These are phyloP conservation scores for Yamadazyma pseudoaaseri DNA, from an alignment of 1,139 yeast genomes.

Conservation along the genomic window DNA sequence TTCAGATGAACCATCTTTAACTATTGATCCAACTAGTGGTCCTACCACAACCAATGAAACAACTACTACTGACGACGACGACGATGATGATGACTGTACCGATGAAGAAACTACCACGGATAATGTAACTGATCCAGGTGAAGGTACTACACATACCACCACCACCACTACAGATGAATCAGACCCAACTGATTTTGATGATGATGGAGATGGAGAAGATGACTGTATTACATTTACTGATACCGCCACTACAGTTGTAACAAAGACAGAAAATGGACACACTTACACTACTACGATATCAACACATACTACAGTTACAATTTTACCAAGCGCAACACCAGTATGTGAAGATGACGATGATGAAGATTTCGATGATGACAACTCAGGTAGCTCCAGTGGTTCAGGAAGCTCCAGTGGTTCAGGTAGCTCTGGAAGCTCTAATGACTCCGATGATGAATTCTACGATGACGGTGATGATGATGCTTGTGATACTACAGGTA, in stretches of 20 bases:
- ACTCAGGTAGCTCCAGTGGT: not conserved
- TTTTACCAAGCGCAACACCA: slow-evolving; percentile 7
- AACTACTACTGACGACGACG: slow-evolving; percentile 1
- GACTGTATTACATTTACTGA: slow-evolving; percentile 15
- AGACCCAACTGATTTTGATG: slow-evolving; percentile 11
- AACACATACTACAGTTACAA: slow-evolving; percentile 10
- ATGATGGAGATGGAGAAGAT: slow-evolving; percentile 13
- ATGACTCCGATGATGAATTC: slow-evolving; percentile 5
- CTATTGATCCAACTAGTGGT: slow-evolving; percentile 3
- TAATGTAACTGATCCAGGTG: slow-evolving; percentile 2
- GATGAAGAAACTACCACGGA: slow-evolving; percentile 8
- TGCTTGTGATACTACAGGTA: slow-evolving; percentile 8
- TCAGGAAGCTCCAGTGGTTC: not conserved
- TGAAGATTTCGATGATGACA: slow-evolving; percentile 8
- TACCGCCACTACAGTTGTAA: slow-evolving; percentile 8
- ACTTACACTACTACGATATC: slow-evolving; percentile 8
- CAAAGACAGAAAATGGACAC: slow-evolving; percentile 10
- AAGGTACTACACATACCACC: slow-evolving; percentile 6
- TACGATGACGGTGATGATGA: slow-evolving; percentile 7
- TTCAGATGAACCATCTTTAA: not conserved
- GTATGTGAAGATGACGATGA: slow-evolving; percentile 14
- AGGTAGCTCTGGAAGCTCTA: not conserved
- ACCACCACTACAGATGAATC: slow-evolving; percentile 3
- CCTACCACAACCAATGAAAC: not conserved
- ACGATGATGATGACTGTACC: slow-evolving; percentile 11